Conservation (phyloP, 2,329 filamentous ascomycete genomes). For the Claviceps paspali region DNA sequence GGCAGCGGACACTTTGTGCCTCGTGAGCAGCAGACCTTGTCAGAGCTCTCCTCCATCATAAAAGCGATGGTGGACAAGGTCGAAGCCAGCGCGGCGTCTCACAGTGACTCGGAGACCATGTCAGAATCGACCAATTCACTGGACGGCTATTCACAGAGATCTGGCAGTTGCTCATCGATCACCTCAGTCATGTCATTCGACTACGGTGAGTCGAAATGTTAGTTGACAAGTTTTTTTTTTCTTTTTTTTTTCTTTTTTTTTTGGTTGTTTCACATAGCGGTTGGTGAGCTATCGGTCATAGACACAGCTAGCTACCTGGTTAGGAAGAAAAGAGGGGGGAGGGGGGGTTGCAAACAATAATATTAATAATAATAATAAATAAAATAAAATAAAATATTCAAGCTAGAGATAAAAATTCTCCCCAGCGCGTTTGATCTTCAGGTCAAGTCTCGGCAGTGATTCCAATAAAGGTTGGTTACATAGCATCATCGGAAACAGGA, state of each 20-base stretch:
- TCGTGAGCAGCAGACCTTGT: slow-evolving; percentile 31
- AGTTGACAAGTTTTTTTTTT: neutral
- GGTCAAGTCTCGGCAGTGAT: too few relatives aligned
- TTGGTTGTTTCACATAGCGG: neutral
- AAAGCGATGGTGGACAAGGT: neutral
- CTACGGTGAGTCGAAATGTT: neutral
- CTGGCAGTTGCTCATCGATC: neutral
- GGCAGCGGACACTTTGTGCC: slow-evolving; percentile 50
- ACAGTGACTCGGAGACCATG: neutral
- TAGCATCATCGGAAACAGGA: too few relatives aligned
- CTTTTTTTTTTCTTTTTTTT: neutral
- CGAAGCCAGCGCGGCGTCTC: neutral
- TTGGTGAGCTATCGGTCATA: too few relatives aligned
- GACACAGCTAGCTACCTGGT: too few relatives aligned
- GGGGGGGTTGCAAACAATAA: too few relatives aligned
- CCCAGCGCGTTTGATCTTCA: too few relatives aligned
- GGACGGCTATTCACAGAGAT: neutral
- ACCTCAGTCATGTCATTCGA: neutral
- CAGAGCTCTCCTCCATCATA: slow-evolving; percentile 22
- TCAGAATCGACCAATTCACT: neutral
- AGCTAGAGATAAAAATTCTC: too few relatives aligned
- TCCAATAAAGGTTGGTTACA: too few relatives aligned
- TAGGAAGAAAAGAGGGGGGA: too few relatives aligned
- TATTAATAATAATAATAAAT: too few relatives aligned
- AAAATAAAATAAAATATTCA: too few relatives aligned